Evolutionary conservation across 176 grass and related monocot species (phyloP), one percentile per base, ranked within the genome.

Genomic region (Eragrostis curvula): DNA sequence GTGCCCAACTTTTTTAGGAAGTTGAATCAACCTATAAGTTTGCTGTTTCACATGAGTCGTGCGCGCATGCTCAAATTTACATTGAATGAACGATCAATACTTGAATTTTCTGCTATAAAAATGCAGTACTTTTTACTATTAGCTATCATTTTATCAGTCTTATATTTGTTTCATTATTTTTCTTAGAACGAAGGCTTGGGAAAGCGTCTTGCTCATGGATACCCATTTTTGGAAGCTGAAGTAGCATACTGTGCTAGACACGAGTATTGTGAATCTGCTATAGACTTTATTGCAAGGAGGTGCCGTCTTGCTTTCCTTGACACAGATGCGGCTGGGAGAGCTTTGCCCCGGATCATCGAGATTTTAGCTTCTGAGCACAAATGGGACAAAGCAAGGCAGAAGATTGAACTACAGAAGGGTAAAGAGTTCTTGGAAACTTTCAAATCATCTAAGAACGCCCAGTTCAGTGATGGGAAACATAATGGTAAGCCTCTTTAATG

Each of bases 181-280:
- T 83, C 75, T 73, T 68, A 95, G 96, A 87, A 95, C 8, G 90
- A 98, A 83, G 88, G 90, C 79, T 79, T 98, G 60, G 96, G 96
- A 68, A 98, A 95, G 68, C 85, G 90, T 21, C 85, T 98, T 16
- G 96, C 92, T 74, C 92, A 95, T 58, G 92, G 92, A 50, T 95
- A 95, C 79, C 96, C 92, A 62, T 93, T 89, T 83, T 79, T 95
- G 81, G 96, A 98, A 77, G 96, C 96, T 68, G 96, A 98, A 86
- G 96, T 98, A 78, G 96, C 96, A 68, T 98, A 98, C 43, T 98
- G 92, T 86, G 88, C 96, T 83, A 90, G 92, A 28, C 61, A 91
- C 2, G 96, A 98, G 75, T 98, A 93, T 50, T 93, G 96, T 74
- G 92, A 93, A 82, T 95, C 92, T 70, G 85, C 92, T 51, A 71